A percentile compares a stretch with the other conserved stretches of the same genome.
Conservation (phyloP, 495 filamentous ascomycete genomes). For the Barbatosphaeria neglecta region DNA sequence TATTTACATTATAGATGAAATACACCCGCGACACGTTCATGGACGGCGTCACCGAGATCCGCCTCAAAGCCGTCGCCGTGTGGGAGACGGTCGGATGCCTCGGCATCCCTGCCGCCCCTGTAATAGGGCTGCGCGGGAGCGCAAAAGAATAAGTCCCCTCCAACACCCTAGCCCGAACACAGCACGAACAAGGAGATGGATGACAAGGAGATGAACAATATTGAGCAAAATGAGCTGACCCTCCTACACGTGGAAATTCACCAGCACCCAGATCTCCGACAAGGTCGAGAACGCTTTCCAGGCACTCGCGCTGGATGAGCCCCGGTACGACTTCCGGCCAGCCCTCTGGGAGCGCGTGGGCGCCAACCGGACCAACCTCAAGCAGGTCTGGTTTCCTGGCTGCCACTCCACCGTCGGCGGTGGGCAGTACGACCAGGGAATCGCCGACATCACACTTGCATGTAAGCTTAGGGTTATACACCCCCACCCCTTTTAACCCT, state of each 20-base stretch:
- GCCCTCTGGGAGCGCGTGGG: conserved; percentile 42
- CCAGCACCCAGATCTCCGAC: conserved; percentile 44
- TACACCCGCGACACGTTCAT: conserved; percentile 16
- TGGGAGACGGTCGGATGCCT: conserved; percentile 29
- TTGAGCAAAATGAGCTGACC: conserved; percentile 6
- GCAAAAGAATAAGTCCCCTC: conserved; percentile 22
- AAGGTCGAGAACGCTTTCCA: conserved; percentile 59
- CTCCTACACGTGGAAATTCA: conserved; percentile 28
- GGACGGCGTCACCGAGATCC: conserved; percentile 17
- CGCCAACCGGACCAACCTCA: conserved; percentile 28
- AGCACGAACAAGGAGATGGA: too few species aligned
- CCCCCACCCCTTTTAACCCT: neutral
- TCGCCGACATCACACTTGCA: conserved; percentile 18
- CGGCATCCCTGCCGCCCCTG: conserved; percentile 19
- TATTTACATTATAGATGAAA: conserved; percentile 1
- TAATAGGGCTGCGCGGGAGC: conserved; percentile 19
- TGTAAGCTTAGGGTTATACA: conserved; percentile 5
- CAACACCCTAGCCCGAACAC: too few species aligned
- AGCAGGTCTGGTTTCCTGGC: conserved; percentile 64
- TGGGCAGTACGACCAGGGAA: conserved; percentile 22
- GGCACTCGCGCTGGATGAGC: conserved; percentile 59
- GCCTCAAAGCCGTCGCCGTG: conserved; percentile 24
- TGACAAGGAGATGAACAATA: too few species aligned
- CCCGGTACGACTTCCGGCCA: conserved; percentile 50
- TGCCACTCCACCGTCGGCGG: conserved; percentile 55